A percentile compares a stretch with the other conserved stretches of the same genome.
These are phyloP conservation scores for Cryptococcus sp. DNA, from an alignment of 1,284 basidiomycete species.

Conservation along the genomic window DNA sequence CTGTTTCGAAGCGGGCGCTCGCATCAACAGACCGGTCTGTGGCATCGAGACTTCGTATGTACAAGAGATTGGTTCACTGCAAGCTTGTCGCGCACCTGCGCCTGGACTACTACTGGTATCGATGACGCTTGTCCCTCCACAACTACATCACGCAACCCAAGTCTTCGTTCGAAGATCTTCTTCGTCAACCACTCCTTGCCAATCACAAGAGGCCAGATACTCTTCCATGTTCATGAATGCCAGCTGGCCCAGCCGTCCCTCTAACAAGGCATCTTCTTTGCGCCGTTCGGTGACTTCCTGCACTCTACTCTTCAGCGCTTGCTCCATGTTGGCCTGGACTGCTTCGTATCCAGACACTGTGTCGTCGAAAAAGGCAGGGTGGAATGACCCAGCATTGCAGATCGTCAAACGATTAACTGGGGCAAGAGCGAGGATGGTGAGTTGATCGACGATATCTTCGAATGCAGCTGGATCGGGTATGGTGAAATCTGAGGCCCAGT, in stretches of 20 bases:
- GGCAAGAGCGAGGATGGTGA: conserved; percentile 6
- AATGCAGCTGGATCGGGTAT: not conserved
- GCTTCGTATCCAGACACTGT: not conserved
- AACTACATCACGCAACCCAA: not conserved
- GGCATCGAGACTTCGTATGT: too few relatives aligned
- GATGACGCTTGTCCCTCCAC: too few relatives aligned
- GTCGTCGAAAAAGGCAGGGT: conserved; percentile 3
- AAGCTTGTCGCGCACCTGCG: too few relatives aligned
- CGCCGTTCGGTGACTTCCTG: not conserved
- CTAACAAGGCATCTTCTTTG: not conserved
- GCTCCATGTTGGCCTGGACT: not conserved
- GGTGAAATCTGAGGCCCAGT: conserved; percentile 1
- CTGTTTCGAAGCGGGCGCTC: too few relatives aligned
- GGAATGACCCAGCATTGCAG: conserved; percentile 8
- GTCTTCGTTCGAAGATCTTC: conserved; percentile 7
- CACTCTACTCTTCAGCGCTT: not conserved
- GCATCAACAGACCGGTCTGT: too few relatives aligned
- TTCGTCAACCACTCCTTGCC: conserved; percentile 8
- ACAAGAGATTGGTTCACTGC: too few relatives aligned
- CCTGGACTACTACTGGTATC: too few relatives aligned
- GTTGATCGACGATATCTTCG: conserved; percentile 11
- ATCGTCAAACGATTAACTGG: conserved; percentile 1
- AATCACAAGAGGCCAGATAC: conserved; percentile 2
- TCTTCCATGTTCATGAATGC: conserved; percentile 3
- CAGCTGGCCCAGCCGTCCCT: not conserved